A percentile compares a stretch with the other conserved stretches of the same genome.
Evolutionary conservation across 768 basidiomycete species (phyloP).

Genomic region (Phylloporus rhodoxanthus): DNA sequence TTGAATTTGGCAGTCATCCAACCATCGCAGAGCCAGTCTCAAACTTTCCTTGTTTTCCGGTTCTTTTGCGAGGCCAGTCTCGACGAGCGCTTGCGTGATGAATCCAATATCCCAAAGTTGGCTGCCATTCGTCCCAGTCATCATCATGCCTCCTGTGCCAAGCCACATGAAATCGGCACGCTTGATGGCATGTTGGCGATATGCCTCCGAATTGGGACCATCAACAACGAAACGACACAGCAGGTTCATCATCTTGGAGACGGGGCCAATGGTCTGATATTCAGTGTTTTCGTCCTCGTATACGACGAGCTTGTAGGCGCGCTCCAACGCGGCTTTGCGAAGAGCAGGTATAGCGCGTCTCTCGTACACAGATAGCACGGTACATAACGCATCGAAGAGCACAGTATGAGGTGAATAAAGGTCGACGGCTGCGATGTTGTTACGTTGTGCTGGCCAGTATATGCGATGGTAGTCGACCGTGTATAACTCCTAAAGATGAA

Average conservation of each 20-base stretch:
- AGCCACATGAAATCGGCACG: constrained; percentile 95
- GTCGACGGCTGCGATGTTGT: constrained; percentile 74
- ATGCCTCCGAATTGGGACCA: constrained; percentile 74
- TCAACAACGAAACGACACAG: constrained; percentile 71
- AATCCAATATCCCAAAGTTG: no score
- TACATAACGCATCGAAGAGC: constrained; percentile 63
- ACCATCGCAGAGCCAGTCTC: constrained; percentile 61
- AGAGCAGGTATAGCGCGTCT: constrained; percentile 64
- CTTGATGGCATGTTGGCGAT: constrained; percentile 66
- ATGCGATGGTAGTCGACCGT: constrained; percentile 74
- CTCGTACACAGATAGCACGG: constrained; percentile 63
- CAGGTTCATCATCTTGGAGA: constrained; percentile 95
- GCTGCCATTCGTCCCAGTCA: constrained; percentile 94
- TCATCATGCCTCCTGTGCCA: constrained; percentile 83
- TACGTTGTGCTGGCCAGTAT: constrained; percentile 86
- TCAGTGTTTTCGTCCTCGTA: constrained; percentile 95
- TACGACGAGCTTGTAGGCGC: no score
- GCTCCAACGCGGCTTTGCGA: no score
- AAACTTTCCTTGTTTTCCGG: constrained; percentile 63
- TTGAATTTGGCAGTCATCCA: constrained; percentile 67
- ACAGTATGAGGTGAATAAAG: constrained; percentile 78
- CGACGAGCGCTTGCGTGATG: no score
- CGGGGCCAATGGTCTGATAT: constrained; percentile 86
- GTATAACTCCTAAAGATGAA: constrained; percentile 67
- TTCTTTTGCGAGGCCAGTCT: constrained; percentile 71